Conservation (phyloP, 1,284 basidiomycete genomes). For the Sanghuangporus weigelae region DNA sequence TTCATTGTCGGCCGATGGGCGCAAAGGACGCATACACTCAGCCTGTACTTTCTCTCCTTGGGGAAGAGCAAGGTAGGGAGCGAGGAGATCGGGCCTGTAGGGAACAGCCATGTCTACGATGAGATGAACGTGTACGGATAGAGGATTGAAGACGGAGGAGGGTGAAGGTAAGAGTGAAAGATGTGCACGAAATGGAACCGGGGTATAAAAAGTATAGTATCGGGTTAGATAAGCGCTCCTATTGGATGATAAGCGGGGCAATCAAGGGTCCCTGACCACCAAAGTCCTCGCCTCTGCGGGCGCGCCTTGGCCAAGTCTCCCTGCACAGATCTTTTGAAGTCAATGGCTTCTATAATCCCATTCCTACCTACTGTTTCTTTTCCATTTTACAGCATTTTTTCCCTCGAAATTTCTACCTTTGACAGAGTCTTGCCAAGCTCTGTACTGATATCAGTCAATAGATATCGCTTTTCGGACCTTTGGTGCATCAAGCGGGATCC, state of each 20-base stretch:
- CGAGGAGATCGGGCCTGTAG: slow-evolving; percentile 81
- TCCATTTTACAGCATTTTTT: neutral
- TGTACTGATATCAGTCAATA: neutral
- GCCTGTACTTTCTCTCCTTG: slow-evolving; percentile 90
- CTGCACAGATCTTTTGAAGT: neutral
- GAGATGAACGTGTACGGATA: slow-evolving; percentile 7
- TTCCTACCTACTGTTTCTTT: neutral
- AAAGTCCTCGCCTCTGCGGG: neutral
- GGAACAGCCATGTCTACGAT: slow-evolving; percentile 27
- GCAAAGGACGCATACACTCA: slow-evolving; percentile 60
- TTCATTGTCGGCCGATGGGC: slow-evolving; percentile 34
- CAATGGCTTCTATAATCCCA: neutral
- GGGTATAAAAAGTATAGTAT: slow-evolving; percentile 4
- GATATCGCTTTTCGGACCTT: neutral
- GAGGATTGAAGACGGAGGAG: slow-evolving; percentile 21
- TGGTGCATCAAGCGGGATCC: neutral
- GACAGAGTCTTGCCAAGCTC: neutral
- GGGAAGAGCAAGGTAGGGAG: slow-evolving; percentile 78
- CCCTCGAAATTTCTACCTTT: neutral
- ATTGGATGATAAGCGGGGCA: slow-evolving; percentile 17
- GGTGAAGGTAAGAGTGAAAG: slow-evolving; percentile 16
- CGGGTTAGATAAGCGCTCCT: neutral
- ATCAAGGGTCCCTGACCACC: neutral
- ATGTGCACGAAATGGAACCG: neutral
- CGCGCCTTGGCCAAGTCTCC: neutral